A percentile compares a stretch with the other conserved stretches of the same genome.
Conservation (phyloP, 345 rosid genomes). For the Trapa incisa region DNA sequence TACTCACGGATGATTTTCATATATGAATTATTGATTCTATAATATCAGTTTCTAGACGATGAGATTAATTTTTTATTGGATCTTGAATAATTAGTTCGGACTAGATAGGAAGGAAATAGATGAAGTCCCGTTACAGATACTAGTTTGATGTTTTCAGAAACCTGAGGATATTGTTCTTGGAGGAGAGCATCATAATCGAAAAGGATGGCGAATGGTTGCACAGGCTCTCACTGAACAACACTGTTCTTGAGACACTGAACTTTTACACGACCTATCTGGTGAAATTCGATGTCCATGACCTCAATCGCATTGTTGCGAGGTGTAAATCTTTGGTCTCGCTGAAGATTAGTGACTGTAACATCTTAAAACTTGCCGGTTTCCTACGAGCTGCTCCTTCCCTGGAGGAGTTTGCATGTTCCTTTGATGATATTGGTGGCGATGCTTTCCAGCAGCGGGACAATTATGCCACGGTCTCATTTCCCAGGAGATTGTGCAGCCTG, state of each 20-base stretch:
- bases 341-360: slow-evolving; percentile 67
- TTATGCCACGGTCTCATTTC: slow-evolving; percentile 42
- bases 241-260: slow-evolving; percentile 64
- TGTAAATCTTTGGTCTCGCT: slow-evolving; percentile 55
- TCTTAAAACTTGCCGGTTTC: slow-evolving; percentile 52
- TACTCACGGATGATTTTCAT: too few species aligned
- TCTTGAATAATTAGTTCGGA: background rate
- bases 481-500: slow-evolving; percentile 46
- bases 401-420: slow-evolving; percentile 81
- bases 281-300: slow-evolving; percentile 42
- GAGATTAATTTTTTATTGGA: background rate
- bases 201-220: slow-evolving; percentile 82
- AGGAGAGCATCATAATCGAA: slow-evolving; percentile 60
- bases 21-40: background rate
- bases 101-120: background rate
- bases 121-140: background rate
- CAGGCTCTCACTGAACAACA: slow-evolving; percentile 62
- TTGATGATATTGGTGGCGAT: slow-evolving; percentile 20
- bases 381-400: slow-evolving; percentile 51
- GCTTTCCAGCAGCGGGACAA: slow-evolving; percentile 19
- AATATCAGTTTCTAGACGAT: background rate
- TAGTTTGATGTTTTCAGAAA: slow-evolving; percentile 31
- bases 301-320: slow-evolving; percentile 58
- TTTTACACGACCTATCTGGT: slow-evolving; percentile 69
- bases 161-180: slow-evolving; percentile 61